phyloP scores from a whole-genome alignment of 2,329 filamentous ascomycete genomes.

The Plenodomus biglobosus region DNA sequence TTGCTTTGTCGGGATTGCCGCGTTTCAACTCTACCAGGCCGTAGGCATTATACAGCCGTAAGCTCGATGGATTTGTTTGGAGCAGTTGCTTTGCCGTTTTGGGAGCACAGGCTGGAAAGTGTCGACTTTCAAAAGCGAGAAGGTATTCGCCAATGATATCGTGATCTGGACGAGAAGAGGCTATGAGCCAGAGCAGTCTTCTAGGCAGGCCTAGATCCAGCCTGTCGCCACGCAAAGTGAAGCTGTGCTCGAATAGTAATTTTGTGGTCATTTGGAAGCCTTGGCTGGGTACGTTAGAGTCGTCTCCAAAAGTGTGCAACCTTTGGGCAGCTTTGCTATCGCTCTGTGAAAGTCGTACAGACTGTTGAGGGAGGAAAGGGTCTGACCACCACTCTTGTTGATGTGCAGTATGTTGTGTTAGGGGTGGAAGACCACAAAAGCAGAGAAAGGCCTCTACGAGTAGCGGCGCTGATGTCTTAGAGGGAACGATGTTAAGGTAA shows the following conservation, averaged over 20 bases:
- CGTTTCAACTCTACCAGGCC: constrained; percentile 68
- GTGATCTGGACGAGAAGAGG: constrained; percentile 38
- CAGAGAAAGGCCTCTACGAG: constrained; percentile 67
- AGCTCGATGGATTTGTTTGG: constrained; percentile 65
- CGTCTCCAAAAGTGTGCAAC: constrained; percentile 6
- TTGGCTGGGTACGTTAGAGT: constrained; percentile 13
- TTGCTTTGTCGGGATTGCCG: constrained; percentile 60
- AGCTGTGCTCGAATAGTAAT: constrained; percentile 28
- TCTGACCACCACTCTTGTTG: constrained; percentile 52
- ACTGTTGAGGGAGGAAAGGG: constrained; percentile 54
- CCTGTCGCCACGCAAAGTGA: constrained; percentile 12
- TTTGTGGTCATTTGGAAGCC: constrained; percentile 27
- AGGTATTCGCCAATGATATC: constrained; percentile 66
- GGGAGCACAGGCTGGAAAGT: constrained; percentile 58
- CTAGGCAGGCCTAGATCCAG: constrained; percentile 23
- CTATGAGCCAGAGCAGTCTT: constrained; percentile 59
- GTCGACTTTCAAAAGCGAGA: constrained; percentile 65
- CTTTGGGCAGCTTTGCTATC: constrained; percentile 13
- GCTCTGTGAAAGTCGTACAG: neutral
- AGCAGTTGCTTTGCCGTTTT: constrained; percentile 74
- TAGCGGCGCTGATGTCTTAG: constrained; percentile 43
- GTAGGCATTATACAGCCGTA: constrained; percentile 76
- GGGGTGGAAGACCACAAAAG: constrained; percentile 54
- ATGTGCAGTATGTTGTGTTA: constrained; percentile 32
- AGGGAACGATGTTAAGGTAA: constrained; percentile 55